These are phyloP conservation scores for Hydnomerulius pinastri DNA, from an alignment of 768 basidiomycete species.

Conservation along the genomic window DNA sequence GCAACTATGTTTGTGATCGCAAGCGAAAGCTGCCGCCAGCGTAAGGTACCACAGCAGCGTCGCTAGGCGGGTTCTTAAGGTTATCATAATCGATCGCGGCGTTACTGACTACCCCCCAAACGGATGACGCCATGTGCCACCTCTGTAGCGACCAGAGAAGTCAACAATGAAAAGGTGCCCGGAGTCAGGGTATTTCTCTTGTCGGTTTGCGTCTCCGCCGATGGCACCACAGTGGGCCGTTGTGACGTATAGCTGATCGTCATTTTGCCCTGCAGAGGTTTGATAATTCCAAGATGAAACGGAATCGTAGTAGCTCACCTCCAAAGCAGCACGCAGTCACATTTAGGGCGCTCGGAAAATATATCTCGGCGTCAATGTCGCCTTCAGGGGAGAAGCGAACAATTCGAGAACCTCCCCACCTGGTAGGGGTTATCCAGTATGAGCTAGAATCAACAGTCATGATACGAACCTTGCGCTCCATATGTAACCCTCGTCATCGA, in stretches of 20 bases:
- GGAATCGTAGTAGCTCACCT: conserved; percentile 17
- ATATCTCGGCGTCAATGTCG: conserved; percentile 52
- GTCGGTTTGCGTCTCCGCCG: conserved; percentile 49
- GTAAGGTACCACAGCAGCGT: too few species aligned
- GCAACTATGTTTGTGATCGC: too few species aligned
- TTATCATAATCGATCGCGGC: too few species aligned
- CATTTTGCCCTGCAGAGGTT: conserved; percentile 47
- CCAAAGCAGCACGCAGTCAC: conserved; percentile 73
- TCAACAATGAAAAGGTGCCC: conserved; percentile 37
- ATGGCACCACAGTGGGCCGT: conserved; percentile 57
- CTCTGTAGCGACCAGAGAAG: conserved; percentile 27
- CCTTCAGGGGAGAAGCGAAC: conserved; percentile 58
- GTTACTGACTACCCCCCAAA: conserved; percentile 28
- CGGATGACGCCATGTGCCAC: conserved; percentile 23
- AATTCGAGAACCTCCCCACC: conserved; percentile 66
- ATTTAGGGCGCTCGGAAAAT: conserved; percentile 62
- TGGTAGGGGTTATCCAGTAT: conserved; percentile 20
- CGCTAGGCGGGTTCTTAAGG: too few species aligned
- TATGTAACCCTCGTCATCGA: conserved; percentile 62
- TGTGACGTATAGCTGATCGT: conserved; percentile 63
- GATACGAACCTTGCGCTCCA: conserved; percentile 62
- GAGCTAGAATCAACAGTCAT: conserved; percentile 30
- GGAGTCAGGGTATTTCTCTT: conserved; percentile 35
- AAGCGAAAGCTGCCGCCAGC: too few species aligned
- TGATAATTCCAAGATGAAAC: conserved; percentile 5